Percentiles rank a stretch among this genome's conserved stretches.
These are phyloP conservation scores for Zygosaccharomyces lentus DNA, from an alignment of 805 yeast genomes.

Conservation along the genomic window DNA sequence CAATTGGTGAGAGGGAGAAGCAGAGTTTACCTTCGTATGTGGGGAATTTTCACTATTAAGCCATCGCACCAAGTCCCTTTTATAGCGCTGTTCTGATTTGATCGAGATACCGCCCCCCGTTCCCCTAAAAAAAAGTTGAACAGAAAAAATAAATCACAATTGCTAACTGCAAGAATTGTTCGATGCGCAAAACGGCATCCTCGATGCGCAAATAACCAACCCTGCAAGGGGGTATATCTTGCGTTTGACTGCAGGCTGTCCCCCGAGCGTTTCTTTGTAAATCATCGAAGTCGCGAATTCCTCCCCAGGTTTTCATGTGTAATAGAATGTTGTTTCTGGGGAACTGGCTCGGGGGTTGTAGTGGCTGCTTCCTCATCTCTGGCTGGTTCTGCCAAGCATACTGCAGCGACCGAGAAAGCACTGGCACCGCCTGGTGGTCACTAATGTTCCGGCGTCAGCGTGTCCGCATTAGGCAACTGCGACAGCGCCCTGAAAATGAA, in stretches of 20 bases:
- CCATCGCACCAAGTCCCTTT: neutral
- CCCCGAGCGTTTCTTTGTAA: no score
- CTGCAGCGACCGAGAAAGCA: neutral
- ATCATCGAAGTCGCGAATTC: no score
- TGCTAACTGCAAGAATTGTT: neutral
- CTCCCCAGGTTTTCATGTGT: no score
- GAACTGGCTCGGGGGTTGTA: no score
- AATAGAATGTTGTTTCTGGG: no score
- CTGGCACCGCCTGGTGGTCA: neutral
- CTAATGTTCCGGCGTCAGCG: neutral
- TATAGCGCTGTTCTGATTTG: neutral
- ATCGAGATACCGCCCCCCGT: neutral
- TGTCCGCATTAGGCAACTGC: neutral
- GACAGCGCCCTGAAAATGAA: neutral
- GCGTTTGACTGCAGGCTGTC: no score
- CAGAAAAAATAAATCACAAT: neutral
- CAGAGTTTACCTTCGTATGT: neutral
- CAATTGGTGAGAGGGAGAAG: neutral
- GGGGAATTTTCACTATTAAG: no score
- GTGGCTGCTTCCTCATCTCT: no score
- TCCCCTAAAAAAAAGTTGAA: neutral
- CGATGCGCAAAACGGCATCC: neutral
- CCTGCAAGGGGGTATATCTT: no score
- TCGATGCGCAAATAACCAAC: neutral
- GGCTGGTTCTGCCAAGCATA: no score